Evolutionary conservation across 2,329 filamentous ascomycete genomes (phyloP).

Genomic region (Trichoderma harzianum): DNA sequence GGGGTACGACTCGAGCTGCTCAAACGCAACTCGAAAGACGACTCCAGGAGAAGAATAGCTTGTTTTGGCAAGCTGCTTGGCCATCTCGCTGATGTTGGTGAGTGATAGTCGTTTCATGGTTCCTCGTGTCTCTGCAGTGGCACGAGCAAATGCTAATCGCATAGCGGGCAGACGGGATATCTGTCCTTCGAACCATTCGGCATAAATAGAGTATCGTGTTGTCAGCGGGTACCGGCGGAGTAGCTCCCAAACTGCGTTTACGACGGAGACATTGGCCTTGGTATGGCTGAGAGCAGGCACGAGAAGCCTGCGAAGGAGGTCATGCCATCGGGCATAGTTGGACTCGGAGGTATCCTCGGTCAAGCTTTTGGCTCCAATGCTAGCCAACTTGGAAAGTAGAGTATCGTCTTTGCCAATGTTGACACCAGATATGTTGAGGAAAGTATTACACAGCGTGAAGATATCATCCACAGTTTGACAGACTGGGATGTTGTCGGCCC

Average conservation of each 20-base stretch:
- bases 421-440: constrained; percentile 81
- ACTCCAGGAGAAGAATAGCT: constrained; percentile 86
- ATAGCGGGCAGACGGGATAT: constrained; percentile 76
- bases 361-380: constrained; percentile 77
- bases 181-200: constrained; percentile 84
- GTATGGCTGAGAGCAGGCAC: constrained; percentile 85
- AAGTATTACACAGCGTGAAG: constrained; percentile 77
- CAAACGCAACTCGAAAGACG: constrained; percentile 84
- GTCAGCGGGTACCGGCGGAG: constrained; percentile 74
- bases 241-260: constrained; percentile 83
- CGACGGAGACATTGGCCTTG: constrained; percentile 76
- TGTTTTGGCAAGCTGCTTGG: constrained; percentile 85
- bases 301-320: constrained; percentile 78
- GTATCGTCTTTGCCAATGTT: constrained; percentile 82
- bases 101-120: constrained; percentile 87
- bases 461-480: constrained; percentile 90
- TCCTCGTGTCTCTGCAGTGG: constrained; percentile 74
- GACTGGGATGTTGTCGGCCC: constrained; percentile 87
- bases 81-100: constrained; percentile 82
- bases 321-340: constrained; percentile 78
- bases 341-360: constrained; percentile 63
- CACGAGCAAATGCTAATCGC: constrained; percentile 71
- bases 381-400: constrained; percentile 76
- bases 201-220: constrained; percentile 82
- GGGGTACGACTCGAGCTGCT: constrained; percentile 88